Conservation (phyloP, 768 basidiomycete genomes). For the Podaxis sp. region DNA sequence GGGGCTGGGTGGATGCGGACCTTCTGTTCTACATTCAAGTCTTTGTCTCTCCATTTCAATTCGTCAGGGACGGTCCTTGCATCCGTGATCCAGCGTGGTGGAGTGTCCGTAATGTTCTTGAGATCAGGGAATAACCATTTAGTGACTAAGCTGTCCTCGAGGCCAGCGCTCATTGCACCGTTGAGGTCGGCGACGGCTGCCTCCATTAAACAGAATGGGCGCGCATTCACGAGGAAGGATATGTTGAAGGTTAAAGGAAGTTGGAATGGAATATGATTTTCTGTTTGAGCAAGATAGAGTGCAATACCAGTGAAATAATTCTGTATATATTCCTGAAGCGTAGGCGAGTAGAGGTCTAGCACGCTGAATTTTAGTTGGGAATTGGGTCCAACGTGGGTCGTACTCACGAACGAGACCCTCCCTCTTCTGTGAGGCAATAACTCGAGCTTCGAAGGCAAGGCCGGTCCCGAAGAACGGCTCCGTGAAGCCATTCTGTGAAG, state of each 20-base stretch:
- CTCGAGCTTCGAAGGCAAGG: conserved; percentile 45
- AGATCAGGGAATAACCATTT: conserved; percentile 48
- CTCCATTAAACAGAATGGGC: conserved; percentile 44
- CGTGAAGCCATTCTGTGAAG: conserved; percentile 7
- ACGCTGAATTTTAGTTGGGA: neutral
- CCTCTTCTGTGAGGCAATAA: conserved; percentile 41
- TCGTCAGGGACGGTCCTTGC: conserved; percentile 26
- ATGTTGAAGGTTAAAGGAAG: conserved; percentile 46
- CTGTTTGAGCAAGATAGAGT: conserved; percentile 36
- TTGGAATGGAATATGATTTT: conserved; percentile 37
- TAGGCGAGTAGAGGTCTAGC: conserved; percentile 39
- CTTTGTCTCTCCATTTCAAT: conserved; percentile 43
- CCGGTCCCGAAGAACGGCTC: conserved; percentile 29
- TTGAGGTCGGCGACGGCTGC: conserved; percentile 28
- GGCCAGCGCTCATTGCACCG: neutral
- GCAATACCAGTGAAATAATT: conserved; percentile 36
- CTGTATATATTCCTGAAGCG: conserved; percentile 40
- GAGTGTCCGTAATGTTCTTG: conserved; percentile 26
- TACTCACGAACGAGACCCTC: conserved; percentile 48
- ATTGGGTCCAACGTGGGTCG: neutral
- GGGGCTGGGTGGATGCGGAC: conserved; percentile 24
- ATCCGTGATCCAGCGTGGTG: conserved; percentile 22
- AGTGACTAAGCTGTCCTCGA: conserved; percentile 30
- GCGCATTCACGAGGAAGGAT: conserved; percentile 47
- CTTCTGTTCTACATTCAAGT: conserved; percentile 47